Base-by-base conservation (phyloP, 2,329 filamentous ascomycete genomes). In the Zymoseptoria passerinii region DNA sequence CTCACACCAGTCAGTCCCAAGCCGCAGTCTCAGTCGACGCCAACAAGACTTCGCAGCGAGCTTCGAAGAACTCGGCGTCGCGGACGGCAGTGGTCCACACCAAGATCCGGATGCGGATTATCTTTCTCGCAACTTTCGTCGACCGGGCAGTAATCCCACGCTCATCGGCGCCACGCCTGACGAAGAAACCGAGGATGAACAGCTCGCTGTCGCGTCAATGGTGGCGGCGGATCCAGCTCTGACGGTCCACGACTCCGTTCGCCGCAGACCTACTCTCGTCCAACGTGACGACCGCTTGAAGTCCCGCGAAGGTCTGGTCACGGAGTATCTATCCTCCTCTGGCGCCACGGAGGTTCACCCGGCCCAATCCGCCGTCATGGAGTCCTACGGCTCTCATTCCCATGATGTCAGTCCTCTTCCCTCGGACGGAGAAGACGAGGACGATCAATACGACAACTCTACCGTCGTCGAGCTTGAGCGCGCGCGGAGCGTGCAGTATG, bases 401-500 rank as follows among this genome's bases (percentile, higher is more conserved):
- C 72, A 71, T 50, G 55, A 49, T 20, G 40, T 44, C 29, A 64
- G 71, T 5, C 71, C 72, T 29, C 69, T 69, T 28, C 65, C 66
- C 4, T 56, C 60, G 13, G 60, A 52, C 23, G 13, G 16, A 69
- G 67, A 44, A 66, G 73, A n/a, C 62, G 62, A 50, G 65, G 73
- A 53, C 23, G 23, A 53, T 29, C 56, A 70, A 18, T 48, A 58
- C n/a, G 55, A 53, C 48, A 55, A 54, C 13, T 50, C 58, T 28
- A 58, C 58, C 16, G 61, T 63, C 44, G 64, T 67, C 8, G 59
- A 62, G 3, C 53, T 55, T 10, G 63, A 85, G 66, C 84, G 87
- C 65, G 89, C 90, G 28, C 85, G 80, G 54, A 92, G 87, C 72
- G 78, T 92, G 58, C 83, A 87, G 61, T 77, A 88, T 53, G 82